These are phyloP conservation scores for Thoreauomyces humboldtii DNA, from an alignment of 192 early-diverging fungal species.

Conservation along the genomic window DNA sequence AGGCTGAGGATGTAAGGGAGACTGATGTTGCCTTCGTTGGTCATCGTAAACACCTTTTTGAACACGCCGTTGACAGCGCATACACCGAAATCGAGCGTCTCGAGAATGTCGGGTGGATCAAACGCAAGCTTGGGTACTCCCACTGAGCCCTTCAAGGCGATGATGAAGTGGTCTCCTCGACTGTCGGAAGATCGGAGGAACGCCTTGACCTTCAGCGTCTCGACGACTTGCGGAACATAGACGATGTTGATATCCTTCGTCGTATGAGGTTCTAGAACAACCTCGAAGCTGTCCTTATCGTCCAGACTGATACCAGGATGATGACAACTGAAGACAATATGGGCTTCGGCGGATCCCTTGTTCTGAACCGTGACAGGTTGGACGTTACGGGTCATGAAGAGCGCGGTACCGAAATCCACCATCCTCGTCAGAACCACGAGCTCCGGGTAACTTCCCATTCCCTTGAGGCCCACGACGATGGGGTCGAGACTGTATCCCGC, in stretches of 20 bases:
- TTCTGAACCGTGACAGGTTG: slow-evolving; percentile 49
- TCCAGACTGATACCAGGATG: slow-evolving; percentile 49
- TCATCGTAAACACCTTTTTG: slow-evolving; percentile 48
- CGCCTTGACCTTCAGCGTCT: slow-evolving; percentile 48
- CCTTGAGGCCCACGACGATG: slow-evolving; percentile 32
- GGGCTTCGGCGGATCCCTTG: slow-evolving; percentile 55
- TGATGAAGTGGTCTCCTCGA: slow-evolving; percentile 55
- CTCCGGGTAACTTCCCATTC: slow-evolving; percentile 57
- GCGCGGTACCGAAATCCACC: slow-evolving; percentile 57
- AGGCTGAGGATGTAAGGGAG: slow-evolving; percentile 39
- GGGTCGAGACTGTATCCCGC: slow-evolving; percentile 38
- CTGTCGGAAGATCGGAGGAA: slow-evolving; percentile 55
- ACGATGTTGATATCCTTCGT: slow-evolving; percentile 45
- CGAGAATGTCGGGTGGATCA: slow-evolving; percentile 34
- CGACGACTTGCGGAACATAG: slow-evolving; percentile 53
- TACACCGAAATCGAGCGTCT: slow-evolving; percentile 54
- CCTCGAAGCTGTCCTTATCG: slow-evolving; percentile 11
- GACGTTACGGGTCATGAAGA: slow-evolving; percentile 47
- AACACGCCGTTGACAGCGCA: slow-evolving; percentile 38
- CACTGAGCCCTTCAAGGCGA: slow-evolving; percentile 48
- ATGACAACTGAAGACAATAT: slow-evolving; percentile 49
- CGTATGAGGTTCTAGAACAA: slow-evolving; percentile 34
- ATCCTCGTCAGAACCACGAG: slow-evolving; percentile 48
- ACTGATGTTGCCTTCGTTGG: slow-evolving; percentile 58
- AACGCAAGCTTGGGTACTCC: slow-evolving; percentile 55